Percentiles rank a stretch among this genome's conserved stretches.
phyloP scores from a whole-genome alignment of 2,329 filamentous ascomycete species.

The Amphichorda felina region DNA sequence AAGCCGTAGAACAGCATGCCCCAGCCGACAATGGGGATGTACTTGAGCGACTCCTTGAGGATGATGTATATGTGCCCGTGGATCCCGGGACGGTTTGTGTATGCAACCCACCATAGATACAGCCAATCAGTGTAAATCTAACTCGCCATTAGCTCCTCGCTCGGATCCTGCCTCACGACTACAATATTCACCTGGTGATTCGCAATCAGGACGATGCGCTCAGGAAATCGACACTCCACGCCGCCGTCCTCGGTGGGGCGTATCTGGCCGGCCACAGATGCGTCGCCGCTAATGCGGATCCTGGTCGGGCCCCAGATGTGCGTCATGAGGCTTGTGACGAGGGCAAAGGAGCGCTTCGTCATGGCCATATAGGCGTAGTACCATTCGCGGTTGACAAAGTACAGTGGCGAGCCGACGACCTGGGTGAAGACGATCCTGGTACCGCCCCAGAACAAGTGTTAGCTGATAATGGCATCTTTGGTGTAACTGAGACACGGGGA shows the following conservation, averaged over 20 bases:
- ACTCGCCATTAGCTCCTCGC: background rate
- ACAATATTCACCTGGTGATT: constrained; percentile 54
- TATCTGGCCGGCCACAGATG: constrained; percentile 66
- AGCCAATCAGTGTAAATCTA: constrained; percentile 83
- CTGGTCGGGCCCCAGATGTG: constrained; percentile 80
- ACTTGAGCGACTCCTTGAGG: constrained; percentile 75
- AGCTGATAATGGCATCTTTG: too few species aligned
- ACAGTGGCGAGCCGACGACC: constrained; percentile 63
- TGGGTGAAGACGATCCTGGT: constrained; percentile 59
- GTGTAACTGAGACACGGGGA: too few species aligned
- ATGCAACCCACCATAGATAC: constrained; percentile 90
- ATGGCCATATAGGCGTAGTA: constrained; percentile 82
- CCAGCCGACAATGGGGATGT: constrained; percentile 66
- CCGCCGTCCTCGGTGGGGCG: constrained; percentile 57
- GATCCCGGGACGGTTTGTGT: constrained; percentile 62
- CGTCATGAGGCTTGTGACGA: constrained; percentile 68
- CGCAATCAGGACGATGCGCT: constrained; percentile 71
- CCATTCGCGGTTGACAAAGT: constrained; percentile 61
- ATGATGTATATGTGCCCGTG: constrained; percentile 86
- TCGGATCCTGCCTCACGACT: constrained; percentile 6
- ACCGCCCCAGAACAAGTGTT: too few species aligned
- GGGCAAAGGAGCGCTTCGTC: constrained; percentile 74
- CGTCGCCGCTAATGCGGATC: constrained; percentile 74
- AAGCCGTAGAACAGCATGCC: constrained; percentile 82
- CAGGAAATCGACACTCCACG: constrained; percentile 68